A percentile compares a stretch with the other conserved stretches of the same genome.
Evolutionary conservation across 495 filamentous ascomycete genomes (phyloP).

Genomic region (Neurospora tetrasperma): DNA sequence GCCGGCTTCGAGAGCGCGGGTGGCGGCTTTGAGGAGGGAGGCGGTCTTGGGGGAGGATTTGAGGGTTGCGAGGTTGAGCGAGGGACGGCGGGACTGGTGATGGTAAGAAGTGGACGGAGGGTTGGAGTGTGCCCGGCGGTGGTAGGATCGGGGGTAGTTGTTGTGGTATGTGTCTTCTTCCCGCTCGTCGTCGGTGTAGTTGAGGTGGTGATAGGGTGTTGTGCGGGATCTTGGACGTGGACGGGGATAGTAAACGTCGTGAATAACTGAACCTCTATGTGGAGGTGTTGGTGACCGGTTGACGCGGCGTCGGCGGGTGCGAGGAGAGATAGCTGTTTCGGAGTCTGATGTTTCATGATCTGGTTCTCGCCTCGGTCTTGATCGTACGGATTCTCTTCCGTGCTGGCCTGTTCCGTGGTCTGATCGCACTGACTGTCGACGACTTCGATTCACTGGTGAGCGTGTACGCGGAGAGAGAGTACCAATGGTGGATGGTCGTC

Average conservation of each 20-base stretch:
- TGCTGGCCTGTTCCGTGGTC: not conserved
- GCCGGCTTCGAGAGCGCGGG: constrained; percentile 16
- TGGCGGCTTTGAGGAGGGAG: constrained; percentile 9
- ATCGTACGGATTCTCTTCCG: not conserved
- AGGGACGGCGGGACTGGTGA: not conserved
- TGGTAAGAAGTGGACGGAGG: not conserved
- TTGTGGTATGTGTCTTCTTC: not conserved
- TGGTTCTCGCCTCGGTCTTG: not conserved
- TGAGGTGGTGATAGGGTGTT: not conserved
- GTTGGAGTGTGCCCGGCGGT: not conserved
- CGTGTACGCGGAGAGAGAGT: not conserved
- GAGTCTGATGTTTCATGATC: not conserved
- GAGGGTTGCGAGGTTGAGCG: not conserved
- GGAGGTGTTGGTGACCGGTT: not conserved
- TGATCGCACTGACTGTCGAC: not conserved
- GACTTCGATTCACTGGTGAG: not conserved
- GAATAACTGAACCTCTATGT: not conserved
- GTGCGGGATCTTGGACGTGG: not conserved
- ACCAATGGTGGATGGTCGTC: not conserved
- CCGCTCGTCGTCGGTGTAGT: not conserved
- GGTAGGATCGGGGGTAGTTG: not conserved
- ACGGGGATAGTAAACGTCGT: not conserved
- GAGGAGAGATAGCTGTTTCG: not conserved
- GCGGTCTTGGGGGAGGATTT: constrained; percentile 2
- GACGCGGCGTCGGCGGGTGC: not conserved